These are phyloP conservation scores for Fusarium devonianum DNA, from an alignment of 2,329 filamentous ascomycete genomes.

Conservation along the genomic window DNA sequence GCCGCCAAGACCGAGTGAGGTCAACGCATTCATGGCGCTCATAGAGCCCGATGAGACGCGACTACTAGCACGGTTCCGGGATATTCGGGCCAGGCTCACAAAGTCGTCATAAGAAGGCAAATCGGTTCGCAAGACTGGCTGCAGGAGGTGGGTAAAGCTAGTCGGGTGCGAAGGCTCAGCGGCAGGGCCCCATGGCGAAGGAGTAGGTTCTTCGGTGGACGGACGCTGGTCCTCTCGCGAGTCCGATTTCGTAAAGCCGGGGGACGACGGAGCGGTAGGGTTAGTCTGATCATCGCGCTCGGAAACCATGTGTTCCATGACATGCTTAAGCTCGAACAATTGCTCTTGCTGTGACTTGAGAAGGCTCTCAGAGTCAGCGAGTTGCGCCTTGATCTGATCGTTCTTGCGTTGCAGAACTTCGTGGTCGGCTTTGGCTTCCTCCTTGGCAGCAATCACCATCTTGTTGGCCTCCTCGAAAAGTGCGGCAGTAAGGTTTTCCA, in stretches of 20 bases:
- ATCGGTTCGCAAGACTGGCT: constrained; percentile 84
- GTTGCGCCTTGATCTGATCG: constrained; percentile 83
- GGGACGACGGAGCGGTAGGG: constrained; percentile 82
- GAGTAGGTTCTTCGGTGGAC: constrained; percentile 43
- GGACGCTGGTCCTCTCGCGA: constrained; percentile 54
- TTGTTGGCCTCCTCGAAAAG: constrained; percentile 99
- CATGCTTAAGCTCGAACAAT: constrained; percentile 85
- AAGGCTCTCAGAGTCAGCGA: constrained; percentile 85
- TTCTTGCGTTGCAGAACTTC: constrained; percentile 84
- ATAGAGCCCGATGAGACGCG: constrained; percentile 75
- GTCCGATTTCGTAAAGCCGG: constrained; percentile 76
- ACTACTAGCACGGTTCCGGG: constrained; percentile 66
- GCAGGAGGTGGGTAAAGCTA: constrained; percentile 83
- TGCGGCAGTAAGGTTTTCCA: constrained; percentile 88
- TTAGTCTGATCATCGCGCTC: constrained; percentile 76
- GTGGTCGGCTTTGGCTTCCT: constrained; percentile 85
- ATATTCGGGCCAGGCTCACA: constrained; percentile 73
- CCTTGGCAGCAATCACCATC: constrained; percentile 91
- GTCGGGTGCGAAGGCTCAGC: constrained; percentile 63
- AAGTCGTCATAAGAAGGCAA: constrained; percentile 86
- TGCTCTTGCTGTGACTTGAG: constrained; percentile 93
- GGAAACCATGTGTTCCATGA: constrained; percentile 85
- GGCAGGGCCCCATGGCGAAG: constrained; percentile 44
- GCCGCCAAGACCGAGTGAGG: constrained; percentile 53
- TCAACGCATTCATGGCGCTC: constrained; percentile 56